These are phyloP conservation scores for Diplodia seriata DNA, from an alignment of 2,329 filamentous ascomycete species.

Conservation along the genomic window DNA sequence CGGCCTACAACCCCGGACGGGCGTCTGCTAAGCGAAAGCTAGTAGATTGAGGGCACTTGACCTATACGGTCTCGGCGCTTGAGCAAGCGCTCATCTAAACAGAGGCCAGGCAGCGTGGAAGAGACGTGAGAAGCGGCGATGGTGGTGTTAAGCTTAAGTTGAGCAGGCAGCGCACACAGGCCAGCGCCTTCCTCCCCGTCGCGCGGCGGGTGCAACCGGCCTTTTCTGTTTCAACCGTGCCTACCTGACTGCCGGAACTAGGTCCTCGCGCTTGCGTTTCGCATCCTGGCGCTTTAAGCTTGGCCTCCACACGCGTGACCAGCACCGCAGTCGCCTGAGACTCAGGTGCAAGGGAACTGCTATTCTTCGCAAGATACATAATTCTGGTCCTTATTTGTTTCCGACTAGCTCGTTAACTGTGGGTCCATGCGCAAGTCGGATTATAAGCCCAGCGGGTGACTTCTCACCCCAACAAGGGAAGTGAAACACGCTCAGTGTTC, in stretches of 20 bases:
- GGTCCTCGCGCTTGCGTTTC: conserved; percentile 14
- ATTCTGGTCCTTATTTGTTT: too few relatives aligned
- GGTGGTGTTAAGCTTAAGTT: conserved; percentile 5
- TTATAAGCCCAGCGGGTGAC: fast-evolving
- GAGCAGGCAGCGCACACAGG: background rate
- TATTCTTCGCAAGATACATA: too few relatives aligned
- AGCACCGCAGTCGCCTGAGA: background rate
- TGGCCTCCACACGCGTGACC: background rate
- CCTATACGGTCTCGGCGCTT: background rate
- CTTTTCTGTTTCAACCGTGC: background rate
- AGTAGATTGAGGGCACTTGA: background rate
- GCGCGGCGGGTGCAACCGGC: conserved; percentile 12
- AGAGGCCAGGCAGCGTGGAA: background rate
- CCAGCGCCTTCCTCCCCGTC: background rate
- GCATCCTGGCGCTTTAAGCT: background rate
- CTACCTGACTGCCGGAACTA: background rate
- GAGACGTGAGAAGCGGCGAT: background rate
- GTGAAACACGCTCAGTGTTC: too few relatives aligned
- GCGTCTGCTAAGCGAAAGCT: conserved; percentile 10
- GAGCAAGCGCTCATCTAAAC: background rate
- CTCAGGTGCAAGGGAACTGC: background rate
- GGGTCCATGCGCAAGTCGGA: too few relatives aligned
- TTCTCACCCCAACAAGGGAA: too few relatives aligned
- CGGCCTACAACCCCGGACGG: background rate
- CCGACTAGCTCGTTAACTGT: too few relatives aligned